Base-by-base conservation (phyloP, 371 early-diverging fungal species). In the Syncephalastrum sp. region DNA sequence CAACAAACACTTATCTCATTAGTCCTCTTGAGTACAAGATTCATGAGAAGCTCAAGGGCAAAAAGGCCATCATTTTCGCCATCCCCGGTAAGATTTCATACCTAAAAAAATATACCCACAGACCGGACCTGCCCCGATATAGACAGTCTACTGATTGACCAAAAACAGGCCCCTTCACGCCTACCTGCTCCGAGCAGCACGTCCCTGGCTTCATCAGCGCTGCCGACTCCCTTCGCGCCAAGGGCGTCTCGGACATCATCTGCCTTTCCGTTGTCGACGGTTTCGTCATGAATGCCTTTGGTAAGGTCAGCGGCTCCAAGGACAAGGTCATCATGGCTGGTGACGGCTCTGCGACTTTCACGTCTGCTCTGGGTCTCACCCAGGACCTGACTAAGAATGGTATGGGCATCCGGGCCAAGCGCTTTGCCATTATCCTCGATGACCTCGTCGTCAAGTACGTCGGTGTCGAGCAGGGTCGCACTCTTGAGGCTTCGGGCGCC, bases 261-360 rank as follows among this genome's bases (percentile, higher is more conserved):
- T 85, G 85, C 64, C 57, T 85, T 48, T 70, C 85, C 19, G 69
- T 74, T 13, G 73, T 74, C 52, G 89, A 88, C 69, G 82, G 72
- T 24, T 86, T 85, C 61, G 89, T 91, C 43, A 83, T 88, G 87
- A 77, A 87, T 68, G 91, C 90, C 12, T 92, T 90, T 81, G 92
- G 88, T 46, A 82, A 86, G 68, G 72, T 74, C 52, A 66, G 70
- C 27, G 74, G 73, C 8, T 81, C 74, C 59, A 80, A 82, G 41
- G 78, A 79, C 63, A 81, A 82, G 70, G 70, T 87, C 59, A 69
- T 87, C 55, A 89, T 91, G 89, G 83, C 84, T 42, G 82, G 88
- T 27, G 91, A 90, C 53, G 89, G 66, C 42, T 71, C 82, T 21
- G 83, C 84, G 51, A 84, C 78, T 19, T 86, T 89, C 49, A 73